These are phyloP conservation scores for Pulveroboletus sp. DNA, from an alignment of 768 basidiomycete genomes.

Conservation along the genomic window DNA sequence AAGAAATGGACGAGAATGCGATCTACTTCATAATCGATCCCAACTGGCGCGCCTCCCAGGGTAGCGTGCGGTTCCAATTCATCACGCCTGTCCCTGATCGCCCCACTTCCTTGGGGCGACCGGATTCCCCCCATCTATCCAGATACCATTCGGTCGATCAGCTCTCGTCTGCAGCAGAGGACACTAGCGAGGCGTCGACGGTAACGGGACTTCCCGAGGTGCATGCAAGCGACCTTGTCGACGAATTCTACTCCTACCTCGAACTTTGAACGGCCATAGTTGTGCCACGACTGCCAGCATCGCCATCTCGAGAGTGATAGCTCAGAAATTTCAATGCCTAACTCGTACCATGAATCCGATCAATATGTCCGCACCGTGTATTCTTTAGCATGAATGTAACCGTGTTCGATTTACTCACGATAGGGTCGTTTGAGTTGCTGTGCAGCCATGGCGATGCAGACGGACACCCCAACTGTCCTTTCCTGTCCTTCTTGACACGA, in stretches of 20 bases:
- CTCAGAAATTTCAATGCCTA: no score
- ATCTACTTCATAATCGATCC: neutral
- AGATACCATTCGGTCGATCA: constrained; percentile 20
- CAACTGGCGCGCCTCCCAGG: constrained; percentile 18
- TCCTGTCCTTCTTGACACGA: constrained; percentile 3
- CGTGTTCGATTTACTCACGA: constrained; percentile 4
- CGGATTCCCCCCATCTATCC: constrained; percentile 8
- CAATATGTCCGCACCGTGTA: no score
- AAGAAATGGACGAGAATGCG: constrained; percentile 15
- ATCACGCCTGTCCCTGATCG: constrained; percentile 23
- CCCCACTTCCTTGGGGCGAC: no score
- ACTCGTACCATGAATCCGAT: no score
- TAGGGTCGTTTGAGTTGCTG: neutral
- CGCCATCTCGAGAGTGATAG: neutral
- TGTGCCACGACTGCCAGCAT: neutral
- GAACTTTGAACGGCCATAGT: constrained; percentile 7
- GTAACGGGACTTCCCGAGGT: neutral
- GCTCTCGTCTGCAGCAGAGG: constrained; percentile 6
- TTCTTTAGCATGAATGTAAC: neutral
- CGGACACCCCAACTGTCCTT: constrained; percentile 4
- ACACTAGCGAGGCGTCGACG: neutral
- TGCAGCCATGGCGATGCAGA: constrained; percentile 4
- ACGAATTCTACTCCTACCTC: constrained; percentile 23
- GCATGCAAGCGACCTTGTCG: constrained; percentile 8
- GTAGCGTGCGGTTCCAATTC: constrained; percentile 15